Evolutionary conservation across 2,329 filamentous ascomycete genomes (phyloP).

Genomic region (Conoideocrella luteorostrata): DNA sequence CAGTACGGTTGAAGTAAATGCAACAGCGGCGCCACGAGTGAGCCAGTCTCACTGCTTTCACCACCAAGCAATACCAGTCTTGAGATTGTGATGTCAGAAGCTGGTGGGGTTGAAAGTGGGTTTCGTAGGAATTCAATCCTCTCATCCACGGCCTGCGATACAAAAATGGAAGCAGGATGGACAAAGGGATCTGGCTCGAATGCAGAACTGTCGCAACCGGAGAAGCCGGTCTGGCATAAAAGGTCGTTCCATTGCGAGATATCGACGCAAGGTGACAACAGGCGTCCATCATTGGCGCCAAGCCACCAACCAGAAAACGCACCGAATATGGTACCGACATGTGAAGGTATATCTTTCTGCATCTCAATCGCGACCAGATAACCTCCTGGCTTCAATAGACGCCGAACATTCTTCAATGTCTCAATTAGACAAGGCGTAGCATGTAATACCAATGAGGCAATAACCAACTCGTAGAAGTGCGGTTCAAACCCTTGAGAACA

Average conservation of each 20-base stretch:
- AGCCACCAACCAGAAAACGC: conserved; percentile 5
- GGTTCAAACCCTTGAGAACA: conserved; percentile 23
- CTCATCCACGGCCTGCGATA: conserved; percentile 5
- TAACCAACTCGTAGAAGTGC: conserved; percentile 29
- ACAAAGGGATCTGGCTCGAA: background rate
- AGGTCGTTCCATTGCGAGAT: background rate
- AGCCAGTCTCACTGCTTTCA: too few species aligned
- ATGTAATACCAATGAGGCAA: conserved; percentile 32
- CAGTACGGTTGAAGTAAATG: background rate
- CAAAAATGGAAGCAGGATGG: background rate
- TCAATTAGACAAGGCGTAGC: conserved; percentile 23
- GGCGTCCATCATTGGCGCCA: conserved; percentile 1
- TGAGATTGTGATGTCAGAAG: background rate
- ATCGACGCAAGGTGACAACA: background rate
- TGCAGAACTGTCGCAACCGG: conserved; percentile 5
- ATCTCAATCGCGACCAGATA: conserved; percentile 8
- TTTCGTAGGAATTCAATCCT: background rate
- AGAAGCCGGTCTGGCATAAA: conserved; percentile 4
- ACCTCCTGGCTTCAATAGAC: conserved; percentile 10
- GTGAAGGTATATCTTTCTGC: background rate
- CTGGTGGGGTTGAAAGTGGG: too few species aligned
- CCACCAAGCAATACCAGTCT: too few species aligned
- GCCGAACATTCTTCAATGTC: conserved; percentile 12
- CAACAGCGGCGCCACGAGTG: too few species aligned
- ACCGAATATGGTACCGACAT: conserved; percentile 4